Base-by-base conservation (phyloP, 1,284 basidiomycete genomes). In the Sphaerobolus stellatus region DNA sequence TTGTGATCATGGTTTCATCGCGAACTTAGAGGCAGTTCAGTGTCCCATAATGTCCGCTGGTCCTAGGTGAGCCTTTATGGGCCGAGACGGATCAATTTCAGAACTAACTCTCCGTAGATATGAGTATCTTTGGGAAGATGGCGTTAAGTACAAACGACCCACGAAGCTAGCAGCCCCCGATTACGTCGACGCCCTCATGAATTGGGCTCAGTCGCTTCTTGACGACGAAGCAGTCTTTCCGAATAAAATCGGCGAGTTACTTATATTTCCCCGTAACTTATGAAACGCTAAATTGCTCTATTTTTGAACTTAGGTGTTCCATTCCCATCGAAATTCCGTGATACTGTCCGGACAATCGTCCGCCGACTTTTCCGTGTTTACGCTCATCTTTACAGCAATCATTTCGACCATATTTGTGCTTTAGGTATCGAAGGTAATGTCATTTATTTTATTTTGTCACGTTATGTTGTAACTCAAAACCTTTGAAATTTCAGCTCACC, bases 1-100 rank as follows among this genome's bases (percentile, higher is more conserved):
- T 30, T 8, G 27, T 54, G 6, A 7, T 54, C 18, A 31, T 43
- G 50, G 47, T 34, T 31, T 52, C 31, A 9, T 30, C 18, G 48
- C 14, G 9, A 52, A 24, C 29, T 58, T 45, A 24, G 24, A 52
- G 45, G 18, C 18, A 24, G 13, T 44, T 25, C 62, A 96, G 89
- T 99, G 97, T 68, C 94, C 94, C 5, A 90, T 98, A 62, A 99
- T 99, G 97, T 97, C 94, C 66, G 96, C 97, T 6, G 97, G 97
- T 9, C 93, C 95, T 61, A 84, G 96, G 88, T 95, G 64, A 62
- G 82, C 73, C 14, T 18, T 8, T 34, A n/a, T n/a, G n/a, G n/a
- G n/a, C n/a, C n/a, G n/a, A n/a, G n/a, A n/a, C n/a, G n/a, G n/a
- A n/a, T n/a, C n/a, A n/a, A n/a, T n/a, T n/a, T n/a, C n/a, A n/a